Conservation (phyloP, 331 rosid species). For the Prunus yedoensis region DNA sequence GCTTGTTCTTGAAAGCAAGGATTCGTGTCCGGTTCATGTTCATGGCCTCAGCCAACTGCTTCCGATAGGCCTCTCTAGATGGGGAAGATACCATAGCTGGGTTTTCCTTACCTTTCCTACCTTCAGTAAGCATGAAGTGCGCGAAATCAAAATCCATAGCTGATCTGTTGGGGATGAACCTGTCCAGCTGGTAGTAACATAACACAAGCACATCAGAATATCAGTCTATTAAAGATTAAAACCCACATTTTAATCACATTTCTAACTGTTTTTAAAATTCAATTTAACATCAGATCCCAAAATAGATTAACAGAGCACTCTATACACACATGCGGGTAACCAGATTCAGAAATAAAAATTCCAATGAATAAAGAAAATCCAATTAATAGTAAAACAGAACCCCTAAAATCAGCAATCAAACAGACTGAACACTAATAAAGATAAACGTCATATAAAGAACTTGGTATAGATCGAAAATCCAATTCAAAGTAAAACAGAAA, state of each 20-base stretch:
- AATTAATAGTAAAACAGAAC: not conserved
- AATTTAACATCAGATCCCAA: not conserved
- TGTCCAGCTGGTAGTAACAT: slow-evolving; percentile 54
- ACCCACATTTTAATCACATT: slow-evolving; percentile 3
- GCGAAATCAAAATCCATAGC: slow-evolving; percentile 72
- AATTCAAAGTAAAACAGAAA: not conserved
- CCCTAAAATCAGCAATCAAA: not conserved
- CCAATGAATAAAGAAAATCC: not conserved
- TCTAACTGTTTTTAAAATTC: too few relatives aligned
- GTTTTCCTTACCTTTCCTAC: slow-evolving; percentile 57
- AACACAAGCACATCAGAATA: not conserved
- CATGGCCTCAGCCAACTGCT: slow-evolving; percentile 53
- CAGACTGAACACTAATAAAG: not conserved
- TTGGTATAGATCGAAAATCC: not conserved
- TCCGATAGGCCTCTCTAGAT: slow-evolving; percentile 58
- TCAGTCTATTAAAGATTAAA: not conserved
- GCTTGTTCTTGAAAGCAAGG: slow-evolving; percentile 83
- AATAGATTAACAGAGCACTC: not conserved
- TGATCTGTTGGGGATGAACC: slow-evolving; percentile 74
- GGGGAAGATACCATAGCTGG: slow-evolving; percentile 46
- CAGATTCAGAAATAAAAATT: not conserved
- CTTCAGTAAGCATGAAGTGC: slow-evolving; percentile 56
- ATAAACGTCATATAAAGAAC: not conserved
- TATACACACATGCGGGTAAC: too few relatives aligned
- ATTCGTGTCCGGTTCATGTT: slow-evolving; percentile 71